Base-by-base conservation (phyloP, 805 yeast genomes). In the Priceomyces fermenticarens region DNA sequence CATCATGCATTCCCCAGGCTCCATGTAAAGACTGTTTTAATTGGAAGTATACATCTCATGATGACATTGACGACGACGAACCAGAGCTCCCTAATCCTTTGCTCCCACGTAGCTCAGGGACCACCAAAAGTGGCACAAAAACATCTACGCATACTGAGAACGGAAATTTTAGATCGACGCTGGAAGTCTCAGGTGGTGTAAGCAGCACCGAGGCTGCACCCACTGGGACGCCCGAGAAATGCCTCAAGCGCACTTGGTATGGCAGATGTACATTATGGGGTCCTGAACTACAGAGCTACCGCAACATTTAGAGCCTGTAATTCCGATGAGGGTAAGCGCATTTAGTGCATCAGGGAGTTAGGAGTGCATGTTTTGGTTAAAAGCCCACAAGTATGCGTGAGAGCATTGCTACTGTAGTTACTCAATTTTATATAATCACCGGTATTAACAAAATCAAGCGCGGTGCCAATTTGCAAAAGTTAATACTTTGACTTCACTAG, bases 21-120 rank as follows among this genome's bases (percentile, higher is more conserved):
- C 89, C 93, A 0, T 90, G 98, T 58, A 74, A 82, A 40, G 98
- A 90, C 54, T 90, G 98, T 60, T 85, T 77, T 62, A 85, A 86
- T 55, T 90, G 98, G 98, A 74, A 81, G 37, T 89, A 77, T 58
- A 78, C 84, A 3, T 71, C 74, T 15, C 79, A 72, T 41, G 72
- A 72, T 39, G 71, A 70, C 40, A 48, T 52, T 43, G 61, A 53
- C 12, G 71, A 67, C 40, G 25, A 20, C 8, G 67, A 60, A 52
- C 72, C 72, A 13, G 33, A 37, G 25, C 46, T 66, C 38, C 72
- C 73, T 13, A 62, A 66, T 40, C 73, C 74, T 1, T 58, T 68
- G 36, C 40, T 44, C 40, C 67, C 68, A n/a, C 40, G 36, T 26
- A 36, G 39, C 26, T 10, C 35, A 10, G 15, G 30, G 25, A 30